Base-by-base conservation (phyloP, 257 asterid species). In the Fraxinus anomala region DNA sequence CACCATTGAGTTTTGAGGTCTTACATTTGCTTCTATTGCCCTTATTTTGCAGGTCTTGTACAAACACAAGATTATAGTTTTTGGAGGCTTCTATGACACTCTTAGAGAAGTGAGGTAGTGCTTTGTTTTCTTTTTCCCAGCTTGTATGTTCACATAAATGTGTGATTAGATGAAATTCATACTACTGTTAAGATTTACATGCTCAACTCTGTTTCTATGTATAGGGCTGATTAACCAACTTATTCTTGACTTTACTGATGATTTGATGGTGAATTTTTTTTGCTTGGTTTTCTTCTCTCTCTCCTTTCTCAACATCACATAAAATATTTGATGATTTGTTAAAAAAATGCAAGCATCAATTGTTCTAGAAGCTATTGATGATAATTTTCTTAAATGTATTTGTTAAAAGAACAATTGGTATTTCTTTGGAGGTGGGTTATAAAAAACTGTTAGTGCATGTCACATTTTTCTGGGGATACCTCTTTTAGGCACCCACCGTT, bases 41-140 rank as follows among this genome's bases (percentile, higher is more conserved):
- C 69, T 77, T 77, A 19, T 83, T 61, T 78, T 79, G 83, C 89
- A 95, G 98, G 91, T 93, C 76, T 80, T 96, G 83, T 91, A 96
- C 88, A 96, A 96, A 94, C 99, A 93, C 91, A 93, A 96, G 84
- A 93, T 96, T 81, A 77, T 93, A 80, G 87, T 93, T 49, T 95
- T 95, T 89, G 99, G 99, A 83, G 99, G 99, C 80, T 95, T 93
- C 83, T 93, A 95, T 74, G 99, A 95, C 87, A 95, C 99, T 34
- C 98, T 95, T 72, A 92, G 99, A 87, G 99, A 95, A 95, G 99
- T 95, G 92, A 93, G 99, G 99, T 95, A 39, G 77, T 51, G 40
- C 75, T 61, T 39, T 68, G 31, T 30, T 75, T 80, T 80, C 79
- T 83, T 75, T 44, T 44, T 42, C 65, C 66, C 39, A 26, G 66